Evolutionary conservation across 108 stramenopile genomes (phyloP), one percentile per base, ranked within the genome.

Genomic region (Nitzschia palea): DNA sequence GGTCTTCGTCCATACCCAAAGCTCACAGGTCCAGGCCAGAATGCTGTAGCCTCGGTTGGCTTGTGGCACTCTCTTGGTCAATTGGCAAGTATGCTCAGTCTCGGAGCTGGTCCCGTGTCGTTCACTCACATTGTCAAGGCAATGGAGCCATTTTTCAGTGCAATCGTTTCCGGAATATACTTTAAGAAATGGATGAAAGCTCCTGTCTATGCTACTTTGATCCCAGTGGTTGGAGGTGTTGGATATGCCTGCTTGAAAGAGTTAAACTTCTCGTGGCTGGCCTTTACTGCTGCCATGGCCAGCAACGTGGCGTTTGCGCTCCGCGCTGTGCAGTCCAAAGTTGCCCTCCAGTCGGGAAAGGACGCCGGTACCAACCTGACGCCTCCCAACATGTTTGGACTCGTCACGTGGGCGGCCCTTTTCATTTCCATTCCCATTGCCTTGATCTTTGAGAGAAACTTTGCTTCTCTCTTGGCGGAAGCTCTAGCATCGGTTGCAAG

Each of bases 101-200:
- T 90, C 15, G 85, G 80, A 25, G 95, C 96, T 40, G 97, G 95
- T 64, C 80, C 95, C 4, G 88, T 96, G 12, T 80, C 76, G 55
- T 80, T 91, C 60, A 91, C 95, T 4, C 95, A 96, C 65, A 94
- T 96, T 72, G 91, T 96, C 70, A 96, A 96, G 76, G 91, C 95
- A 0, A 55, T 91, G 42, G 95, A 96, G 66, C 95, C 95, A 15
- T 88, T 94, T 70, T 92, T 94, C 43, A 83, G 82, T 53, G 89
- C 91, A 34, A 63, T 87, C 9, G 79, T 96, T 12, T 86, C 86
- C 0, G 91, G 81, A 22, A 23, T 94, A 4, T 69, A 83, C 34
- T 85, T 89, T 65, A 75, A 86, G 12, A 83, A 89, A 43, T 84
- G 87, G 80, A 87, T 96, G 86, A 56, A 76, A 23, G 71, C 80